Conservation (phyloP, 2,329 filamentous ascomycete genomes). For the Phialophora chinensis region DNA sequence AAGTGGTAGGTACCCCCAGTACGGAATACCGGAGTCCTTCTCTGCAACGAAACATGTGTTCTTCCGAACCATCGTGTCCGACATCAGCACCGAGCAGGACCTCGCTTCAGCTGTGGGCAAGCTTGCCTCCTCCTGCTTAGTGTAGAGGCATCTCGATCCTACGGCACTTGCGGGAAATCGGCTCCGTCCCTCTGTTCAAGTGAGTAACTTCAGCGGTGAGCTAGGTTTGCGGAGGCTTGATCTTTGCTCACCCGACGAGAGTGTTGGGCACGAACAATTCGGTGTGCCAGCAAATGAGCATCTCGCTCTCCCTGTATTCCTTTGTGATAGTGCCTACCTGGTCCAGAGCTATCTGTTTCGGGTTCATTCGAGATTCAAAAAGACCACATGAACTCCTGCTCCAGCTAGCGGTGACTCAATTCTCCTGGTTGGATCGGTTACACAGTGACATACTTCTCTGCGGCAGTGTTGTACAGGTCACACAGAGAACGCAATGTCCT, state of each 20-base stretch:
- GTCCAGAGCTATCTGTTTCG: neutral
- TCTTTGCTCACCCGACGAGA: neutral
- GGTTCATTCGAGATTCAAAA: neutral
- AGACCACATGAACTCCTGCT: constrained; percentile 18
- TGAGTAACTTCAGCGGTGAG: neutral
- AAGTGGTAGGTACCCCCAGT: neutral
- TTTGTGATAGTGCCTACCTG: neutral
- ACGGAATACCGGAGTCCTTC: no score
- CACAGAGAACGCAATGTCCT: constrained; percentile 22
- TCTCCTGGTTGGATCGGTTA: constrained; percentile 16
- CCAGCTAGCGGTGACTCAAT: constrained; percentile 12
- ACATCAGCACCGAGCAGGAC: neutral
- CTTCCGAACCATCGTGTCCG: neutral
- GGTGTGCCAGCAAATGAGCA: constrained; percentile 1
- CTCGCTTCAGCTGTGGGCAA: no score
- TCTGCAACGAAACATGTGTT: neutral
- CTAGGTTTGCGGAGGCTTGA: neutral
- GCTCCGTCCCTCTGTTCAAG: neutral
- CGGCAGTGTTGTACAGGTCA: neutral
- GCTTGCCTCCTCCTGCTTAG: neutral
- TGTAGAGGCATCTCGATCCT: constrained; percentile 3
- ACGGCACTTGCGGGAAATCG: neutral
- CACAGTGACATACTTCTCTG: constrained; percentile 7
- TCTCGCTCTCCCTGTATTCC: neutral
- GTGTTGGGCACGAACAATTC: neutral